Evolutionary conservation across 2,329 filamentous ascomycete species (phyloP).

Genomic region (Paraphoma sp.): DNA sequence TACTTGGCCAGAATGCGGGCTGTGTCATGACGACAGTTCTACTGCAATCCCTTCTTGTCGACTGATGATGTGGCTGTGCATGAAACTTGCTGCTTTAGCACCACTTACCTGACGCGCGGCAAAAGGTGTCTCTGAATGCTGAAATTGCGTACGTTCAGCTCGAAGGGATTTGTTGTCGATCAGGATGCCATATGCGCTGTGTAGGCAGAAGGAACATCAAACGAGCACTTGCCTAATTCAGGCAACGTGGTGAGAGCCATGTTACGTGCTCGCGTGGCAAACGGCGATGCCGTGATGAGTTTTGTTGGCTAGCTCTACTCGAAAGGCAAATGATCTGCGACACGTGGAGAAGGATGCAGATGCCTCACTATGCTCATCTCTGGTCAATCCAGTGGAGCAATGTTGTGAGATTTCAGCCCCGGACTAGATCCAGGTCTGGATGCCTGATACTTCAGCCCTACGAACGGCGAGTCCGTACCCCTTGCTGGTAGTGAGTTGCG

Average conservation of each 20-base stretch:
- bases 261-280: constrained; percentile 6
- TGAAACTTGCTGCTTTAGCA: neutral
- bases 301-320: neutral
- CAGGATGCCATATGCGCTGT: neutral
- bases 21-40: neutral
- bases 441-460: constrained; percentile 14
- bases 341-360: neutral
- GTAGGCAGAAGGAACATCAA: neutral
- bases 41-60: neutral
- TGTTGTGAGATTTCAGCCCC: neutral
- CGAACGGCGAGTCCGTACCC: constrained; percentile 12
- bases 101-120: neutral
- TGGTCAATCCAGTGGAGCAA: neutral
- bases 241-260: neutral
- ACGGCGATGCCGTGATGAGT: constrained; percentile 4
- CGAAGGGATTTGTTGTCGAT: neutral
- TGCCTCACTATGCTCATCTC: neutral
- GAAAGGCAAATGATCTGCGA: neutral
- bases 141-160: neutral
- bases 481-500: constrained; percentile 2
- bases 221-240: neutral
- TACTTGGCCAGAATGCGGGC: neutral
- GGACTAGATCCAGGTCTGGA: constrained; percentile 12
- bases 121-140: neutral
- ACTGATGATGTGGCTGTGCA: neutral